Evolutionary conservation across 352 stramenopile species (phyloP).

Genomic region (Phytophthora pinifolia): DNA sequence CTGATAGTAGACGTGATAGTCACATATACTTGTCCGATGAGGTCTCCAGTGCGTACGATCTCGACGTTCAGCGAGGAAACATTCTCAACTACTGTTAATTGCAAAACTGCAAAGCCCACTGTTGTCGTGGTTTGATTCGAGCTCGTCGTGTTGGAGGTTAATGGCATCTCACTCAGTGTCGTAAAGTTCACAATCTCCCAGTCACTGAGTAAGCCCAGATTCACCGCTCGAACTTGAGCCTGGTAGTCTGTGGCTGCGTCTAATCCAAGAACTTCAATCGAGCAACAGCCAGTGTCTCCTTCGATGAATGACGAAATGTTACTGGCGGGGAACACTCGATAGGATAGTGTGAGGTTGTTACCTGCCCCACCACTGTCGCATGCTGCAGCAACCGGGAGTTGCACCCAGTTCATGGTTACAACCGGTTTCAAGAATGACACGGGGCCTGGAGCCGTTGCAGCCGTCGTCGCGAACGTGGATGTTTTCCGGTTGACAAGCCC

Average conservation of each 20-base stretch:
- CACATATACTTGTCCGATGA: slow-evolving; percentile 25
- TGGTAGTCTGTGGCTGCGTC: slow-evolving; percentile 25
- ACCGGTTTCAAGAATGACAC: slow-evolving; percentile 17
- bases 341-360: neutral
- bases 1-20: slow-evolving; percentile 33
- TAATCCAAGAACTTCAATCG: slow-evolving; percentile 16
- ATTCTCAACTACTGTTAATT: slow-evolving; percentile 25
- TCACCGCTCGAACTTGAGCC: slow-evolving; percentile 24
- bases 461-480: slow-evolving; percentile 29
- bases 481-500: slow-evolving; percentile 29
- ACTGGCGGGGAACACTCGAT: slow-evolving; percentile 10
- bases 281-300: slow-evolving; percentile 9
- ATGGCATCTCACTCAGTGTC: slow-evolving; percentile 33
- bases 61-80: slow-evolving; percentile 5
- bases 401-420: slow-evolving; percentile 10
- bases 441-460: slow-evolving; percentile 5
- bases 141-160: slow-evolving; percentile 18
- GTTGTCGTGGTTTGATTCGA: slow-evolving; percentile 26
- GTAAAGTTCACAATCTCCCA: slow-evolving; percentile 32
- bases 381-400: slow-evolving; percentile 19
- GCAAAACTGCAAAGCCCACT: slow-evolving; percentile 25
- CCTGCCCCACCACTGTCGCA: slow-evolving; percentile 39
- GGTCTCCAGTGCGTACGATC: slow-evolving; percentile 10
- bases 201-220: slow-evolving; percentile 17
- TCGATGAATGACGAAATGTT: slow-evolving; percentile 24